Base-by-base conservation (phyloP, 106 monocot species). In the Ottelia alismoides region DNA sequence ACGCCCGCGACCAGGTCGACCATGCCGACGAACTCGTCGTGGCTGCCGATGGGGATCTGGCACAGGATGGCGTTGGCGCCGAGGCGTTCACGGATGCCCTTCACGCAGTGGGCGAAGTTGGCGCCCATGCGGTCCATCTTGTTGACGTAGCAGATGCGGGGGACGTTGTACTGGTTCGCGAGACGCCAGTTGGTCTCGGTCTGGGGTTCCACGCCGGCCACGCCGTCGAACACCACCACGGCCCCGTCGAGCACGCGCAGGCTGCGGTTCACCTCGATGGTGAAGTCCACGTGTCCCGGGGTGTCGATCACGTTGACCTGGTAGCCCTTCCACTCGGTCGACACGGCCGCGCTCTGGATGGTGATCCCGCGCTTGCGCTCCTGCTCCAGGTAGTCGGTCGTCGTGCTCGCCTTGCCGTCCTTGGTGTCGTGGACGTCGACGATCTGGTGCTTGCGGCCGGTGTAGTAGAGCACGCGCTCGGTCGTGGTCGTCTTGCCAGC, bases 321-420 rank as follows among this genome's bases (percentile, higher is more conserved):
- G 58, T 89, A 82, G 24, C 85, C 78, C 62, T 82, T 74, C 96
- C 96, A 96, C 45, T 79, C 88, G 22, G 96, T 80, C 22, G 96
- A 89, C 17, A 85, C 89, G 56, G 96, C 96, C 49, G 96, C 96
- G 31, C 88, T 89, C 12, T 88, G 88, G 27, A 96, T 96, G 28
- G 96, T 96, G 27, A 96, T 96, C 20, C 96, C 96, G 72, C 88
- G 78, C 66, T 96, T 88, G 72, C 89, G 96, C 40, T 96, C 96
- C 56, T 96, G 96, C 61, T 96, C 88, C 96, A 96, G 88, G 88
- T 88, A 96, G 63, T 96, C 96, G 88, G 89, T 96, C 20, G 96
- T 96, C 40, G 96, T 88, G 51, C 88, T 96, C 60, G 88, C 96
- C 29, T 96, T n/a, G n/a, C n/a, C n/a, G n/a, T n/a, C n/a, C n/a